A percentile compares a stretch with the other conserved stretches of the same genome.
Evolutionary conservation across 2,329 filamentous ascomycete genomes (phyloP).

Genomic region (Cytospora piceae): DNA sequence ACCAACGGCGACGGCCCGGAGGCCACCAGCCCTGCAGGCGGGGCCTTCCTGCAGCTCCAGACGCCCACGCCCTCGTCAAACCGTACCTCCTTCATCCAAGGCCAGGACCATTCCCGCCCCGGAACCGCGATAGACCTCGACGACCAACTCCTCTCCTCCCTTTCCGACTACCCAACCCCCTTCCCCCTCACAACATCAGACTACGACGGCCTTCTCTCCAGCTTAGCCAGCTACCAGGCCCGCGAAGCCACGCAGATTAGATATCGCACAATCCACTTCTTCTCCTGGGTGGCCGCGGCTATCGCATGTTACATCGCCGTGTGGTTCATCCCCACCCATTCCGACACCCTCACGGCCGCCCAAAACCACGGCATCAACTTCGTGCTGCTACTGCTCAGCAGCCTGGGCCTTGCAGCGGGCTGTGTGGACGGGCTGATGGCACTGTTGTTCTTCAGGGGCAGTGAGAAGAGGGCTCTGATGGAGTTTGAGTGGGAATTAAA

Average conservation of each 20-base stretch:
- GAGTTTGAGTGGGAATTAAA: slow-evolving; percentile 95
- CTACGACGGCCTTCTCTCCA: slow-evolving; percentile 70
- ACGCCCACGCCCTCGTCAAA: slow-evolving; percentile 39
- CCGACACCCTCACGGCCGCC: slow-evolving; percentile 3
- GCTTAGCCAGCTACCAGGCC: slow-evolving; percentile 68
- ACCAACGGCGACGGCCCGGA: slow-evolving; percentile 35
- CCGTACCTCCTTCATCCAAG: slow-evolving; percentile 19
- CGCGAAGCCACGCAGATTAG: slow-evolving; percentile 75
- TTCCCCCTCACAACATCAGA: slow-evolving; percentile 32
- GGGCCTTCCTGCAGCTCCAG: slow-evolving; percentile 43
- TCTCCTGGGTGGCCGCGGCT: slow-evolving; percentile 66
- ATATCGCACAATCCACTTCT: slow-evolving; percentile 76
- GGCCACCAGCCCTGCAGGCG: slow-evolving; percentile 34
- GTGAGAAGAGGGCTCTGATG: slow-evolving; percentile 78
- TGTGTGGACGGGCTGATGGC: slow-evolving; percentile 85
- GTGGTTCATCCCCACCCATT: slow-evolving; percentile 74
- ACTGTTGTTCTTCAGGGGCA: slow-evolving; percentile 86
- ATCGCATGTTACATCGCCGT: slow-evolving; percentile 78
- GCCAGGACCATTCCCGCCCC: slow-evolving; percentile 30
- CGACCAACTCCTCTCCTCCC: slow-evolving; percentile 33
- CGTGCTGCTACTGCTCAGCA: slow-evolving; percentile 77
- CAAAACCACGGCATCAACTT: slow-evolving; percentile 53
- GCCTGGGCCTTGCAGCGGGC: slow-evolving; percentile 75
- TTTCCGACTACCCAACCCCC: slow-evolving; percentile 32
- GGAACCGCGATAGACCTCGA: slow-evolving; percentile 18